Evolutionary conservation across 345 rosid genomes (phyloP).

Genomic region (Luvunga scandens): DNA sequence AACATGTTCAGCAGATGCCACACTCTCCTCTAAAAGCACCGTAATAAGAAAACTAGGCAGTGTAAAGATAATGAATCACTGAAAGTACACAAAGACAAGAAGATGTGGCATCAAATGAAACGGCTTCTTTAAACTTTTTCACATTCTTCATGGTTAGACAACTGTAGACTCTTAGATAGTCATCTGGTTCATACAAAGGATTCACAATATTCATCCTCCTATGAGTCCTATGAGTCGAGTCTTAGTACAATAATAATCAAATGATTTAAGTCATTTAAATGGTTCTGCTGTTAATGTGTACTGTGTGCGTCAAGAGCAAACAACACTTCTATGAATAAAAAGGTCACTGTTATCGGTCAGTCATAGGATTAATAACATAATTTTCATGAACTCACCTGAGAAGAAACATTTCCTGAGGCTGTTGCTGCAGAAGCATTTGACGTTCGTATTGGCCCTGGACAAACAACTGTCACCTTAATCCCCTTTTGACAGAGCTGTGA

Average conservation of each 20-base stretch:
- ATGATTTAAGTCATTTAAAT: background rate
- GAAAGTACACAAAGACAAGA: background rate
- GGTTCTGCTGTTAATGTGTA: background rate
- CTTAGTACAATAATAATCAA: background rate
- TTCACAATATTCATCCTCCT: background rate
- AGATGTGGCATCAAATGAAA: background rate
- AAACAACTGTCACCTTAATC: conserved; percentile 85
- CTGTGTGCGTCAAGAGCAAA: background rate
- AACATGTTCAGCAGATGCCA: background rate
- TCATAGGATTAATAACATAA: background rate
- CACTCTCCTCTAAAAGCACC: background rate
- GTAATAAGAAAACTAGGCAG: background rate
- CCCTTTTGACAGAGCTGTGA: conserved; percentile 77
- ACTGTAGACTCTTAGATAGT: background rate
- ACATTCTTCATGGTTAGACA: conserved; percentile 1
- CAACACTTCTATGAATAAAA: background rate
- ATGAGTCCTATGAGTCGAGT: background rate
- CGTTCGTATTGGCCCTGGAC: conserved; percentile 93
- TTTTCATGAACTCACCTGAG: conserved; percentile 42
- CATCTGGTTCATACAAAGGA: background rate
- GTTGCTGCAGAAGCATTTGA: conserved; percentile 56
- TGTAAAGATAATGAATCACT: background rate
- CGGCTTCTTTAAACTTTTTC: background rate
- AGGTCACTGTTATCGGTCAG: no score
- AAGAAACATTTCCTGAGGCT: conserved; percentile 38